Base-by-base conservation (phyloP, 495 filamentous ascomycete species). In the Aspergillus sclerotiicarbonarius region DNA sequence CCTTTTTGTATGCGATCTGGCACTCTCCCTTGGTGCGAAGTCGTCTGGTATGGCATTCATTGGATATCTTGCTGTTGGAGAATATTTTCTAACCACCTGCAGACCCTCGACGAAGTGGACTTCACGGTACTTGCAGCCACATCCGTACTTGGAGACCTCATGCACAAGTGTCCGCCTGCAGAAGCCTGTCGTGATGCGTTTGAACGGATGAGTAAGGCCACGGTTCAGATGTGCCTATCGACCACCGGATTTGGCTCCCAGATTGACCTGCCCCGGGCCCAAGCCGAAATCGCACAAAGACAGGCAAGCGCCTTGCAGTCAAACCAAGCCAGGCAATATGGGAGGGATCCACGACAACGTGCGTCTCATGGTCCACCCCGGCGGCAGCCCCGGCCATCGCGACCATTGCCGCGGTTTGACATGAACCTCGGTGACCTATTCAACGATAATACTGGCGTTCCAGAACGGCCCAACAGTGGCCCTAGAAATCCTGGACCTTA, bases 1-100 rank as follows among this genome's bases (percentile, higher is more conserved):
- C 93, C 5, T 98, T 96, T 69, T 82, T 98, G 6, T 98, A 96
- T 68, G 91, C 94, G 15, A 93, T 98, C 44, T 98, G 93, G 93
- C 94, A 98, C 68, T 96, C 93, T 8, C 84, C 90, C 35, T 80
- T 89, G 47, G 93, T 97, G 16, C 82, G 92, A 61, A 91, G 87
- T 68, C 85, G 87, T 37, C 75, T 96, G 67, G 90, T 92, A 82
- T 75, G 88, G 20, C 0, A 32, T 29, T 9, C 19, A 50, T 29
- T 46, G 15, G 39, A n/a, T n/a, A 39, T 48, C 9, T n/a, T 29
- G 57, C 9, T 44, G 29, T 44, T 43, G 3, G 25, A 0, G 2
- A 25, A 5, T 31, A 10, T 19, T 13, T 51, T 50, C 51, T 57
- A 64, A 35, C 60, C 29, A 29, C 29, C 4, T 57, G 10, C 62